Evolutionary conservation across 164 flowering plant species (phyloP).

Genomic region (Taxillus chinensis): DNA sequence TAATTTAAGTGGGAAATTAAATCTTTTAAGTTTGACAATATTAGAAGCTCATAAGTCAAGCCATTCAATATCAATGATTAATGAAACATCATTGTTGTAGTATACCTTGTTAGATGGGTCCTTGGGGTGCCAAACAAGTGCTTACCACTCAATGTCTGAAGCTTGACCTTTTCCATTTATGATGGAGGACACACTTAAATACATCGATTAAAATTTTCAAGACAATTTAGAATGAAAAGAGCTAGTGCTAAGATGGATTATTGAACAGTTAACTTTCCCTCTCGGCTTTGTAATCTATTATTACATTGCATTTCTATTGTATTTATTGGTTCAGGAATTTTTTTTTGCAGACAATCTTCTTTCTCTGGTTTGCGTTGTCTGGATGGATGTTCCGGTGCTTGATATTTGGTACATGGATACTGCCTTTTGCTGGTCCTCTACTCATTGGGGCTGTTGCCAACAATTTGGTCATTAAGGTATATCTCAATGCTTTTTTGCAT

Average conservation of each 20-base stretch:
- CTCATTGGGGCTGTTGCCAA: slow-evolving; percentile 79
- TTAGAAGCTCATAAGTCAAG: too few species aligned
- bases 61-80: too few species aligned
- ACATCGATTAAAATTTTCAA: too few species aligned
- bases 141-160: too few species aligned
- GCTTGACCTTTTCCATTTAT: too few species aligned
- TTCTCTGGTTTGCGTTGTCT: slow-evolving; percentile 90
- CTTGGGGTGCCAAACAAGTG: too few species aligned
- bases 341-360: slow-evolving; percentile 61
- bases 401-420: slow-evolving; percentile 66
- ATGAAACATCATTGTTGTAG: too few species aligned
- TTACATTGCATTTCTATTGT: not conserved
- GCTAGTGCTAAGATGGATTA: not conserved
- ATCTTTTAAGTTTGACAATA: too few species aligned
- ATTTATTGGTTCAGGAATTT: not conserved
- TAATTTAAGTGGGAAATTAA: not conserved
- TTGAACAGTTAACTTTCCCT: slow-evolving; percentile 2
- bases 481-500: not conserved
- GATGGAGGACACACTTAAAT: too few species aligned
- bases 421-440: slow-evolving; percentile 90
- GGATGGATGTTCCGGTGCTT: slow-evolving; percentile 87
- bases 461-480: slow-evolving; percentile 76
- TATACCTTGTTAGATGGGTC: too few species aligned
- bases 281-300: not conserved
- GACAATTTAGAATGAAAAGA: too few species aligned